Base-by-base conservation (phyloP, 352 stramenopile genomes). In the Phytophthora cryptogea region DNA sequence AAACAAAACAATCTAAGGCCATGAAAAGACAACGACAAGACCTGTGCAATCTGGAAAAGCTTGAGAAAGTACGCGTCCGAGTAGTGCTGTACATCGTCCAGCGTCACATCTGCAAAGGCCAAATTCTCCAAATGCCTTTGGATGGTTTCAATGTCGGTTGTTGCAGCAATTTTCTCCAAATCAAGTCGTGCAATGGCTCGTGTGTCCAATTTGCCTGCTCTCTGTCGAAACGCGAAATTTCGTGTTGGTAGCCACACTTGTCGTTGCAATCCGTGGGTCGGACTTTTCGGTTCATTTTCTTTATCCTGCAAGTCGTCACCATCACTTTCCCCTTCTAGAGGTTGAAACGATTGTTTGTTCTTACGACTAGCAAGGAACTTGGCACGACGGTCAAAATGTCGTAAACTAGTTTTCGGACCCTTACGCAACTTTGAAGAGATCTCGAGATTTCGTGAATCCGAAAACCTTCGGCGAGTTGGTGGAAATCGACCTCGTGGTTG, bases 21-120 rank as follows among this genome's bases (percentile, higher is more conserved):
- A 31, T 55, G 0, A 33, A 17, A 45, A 23, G 2, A 54, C 11
- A 46, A 27, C 6, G 3, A 3, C 26, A 55, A 14, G 28, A 90
- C 83, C 78, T 93, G 83, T 3, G 85, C 76, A 55, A 94, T 88
- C 59, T 94, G 85, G 54, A 94, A 94, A 7, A 94, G 53, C 50
- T 94, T 94, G 30, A 94, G 74, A 49, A 94, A 94, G 54, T 94
- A 92, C 11, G 76, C 72, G 48, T 94, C 85, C 13, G 85, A 94
- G 54, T 90, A 94, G 30, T 91, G 80, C 62, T 94, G 74, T 8
- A 94, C 81, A 31, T 94, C 85, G 11, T 94, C 83, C 27, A 92
- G 44, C 6, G 85, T 92, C 20, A 94, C 80, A 51, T 94, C 85
- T 11, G 85, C 78, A 59, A 94, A 94, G 2, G 81, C 72, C 27